Evolutionary conservation across 169 alveolate species (phyloP), one percentile per base, ranked within the genome.

Genomic region (Plasmodium chabaudi): DNA sequence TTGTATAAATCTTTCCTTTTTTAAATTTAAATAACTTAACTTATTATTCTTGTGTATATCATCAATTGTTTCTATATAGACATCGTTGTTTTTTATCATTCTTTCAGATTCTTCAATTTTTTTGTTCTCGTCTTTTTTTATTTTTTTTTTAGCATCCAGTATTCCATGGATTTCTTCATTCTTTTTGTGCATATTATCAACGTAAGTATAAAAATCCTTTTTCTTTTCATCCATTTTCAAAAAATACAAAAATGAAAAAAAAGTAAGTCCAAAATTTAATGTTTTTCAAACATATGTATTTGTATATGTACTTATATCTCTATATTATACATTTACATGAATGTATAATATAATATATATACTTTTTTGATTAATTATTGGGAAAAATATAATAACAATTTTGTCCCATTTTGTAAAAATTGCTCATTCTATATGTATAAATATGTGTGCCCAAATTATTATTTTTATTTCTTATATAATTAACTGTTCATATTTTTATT

Each of bases 151-250:
- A 34, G 51, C 65, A 5, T 77, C 77, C 65, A 77, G 9, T 47
- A 25, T 49, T 25, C 53, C 65, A 51, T 77, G 88, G 9, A 77
- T 53, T 68, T 77, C 88, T 57, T 77, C 88, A 56, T 77, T 77
- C 42, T 77, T 77, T 69, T 23, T 77, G 71, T 77, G 88, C 88
- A 77, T 77, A 56, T 65, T 49, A 46, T 77, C 88, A 49, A 77
- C 88, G 51, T 63, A 77, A 55, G 55, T 77, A 55, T 77, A 77
- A 53, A 77, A 77, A 57, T 23, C 69, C 51, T 77, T 77, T 64
- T 77, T 77, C 47, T 77, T 77, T 55, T 77, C 88, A 46, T 77
- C 88, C 88, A 77, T 77, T 49, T 47, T 71, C 57, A 60, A 42
- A 71, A 59, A 42, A 23, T 19, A 10, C n/a, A 25, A 39, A 65